Evolutionary conservation across 495 filamentous ascomycete genomes (phyloP), one percentile per base, ranked within the genome.

Genomic region (Halenospora varia): DNA sequence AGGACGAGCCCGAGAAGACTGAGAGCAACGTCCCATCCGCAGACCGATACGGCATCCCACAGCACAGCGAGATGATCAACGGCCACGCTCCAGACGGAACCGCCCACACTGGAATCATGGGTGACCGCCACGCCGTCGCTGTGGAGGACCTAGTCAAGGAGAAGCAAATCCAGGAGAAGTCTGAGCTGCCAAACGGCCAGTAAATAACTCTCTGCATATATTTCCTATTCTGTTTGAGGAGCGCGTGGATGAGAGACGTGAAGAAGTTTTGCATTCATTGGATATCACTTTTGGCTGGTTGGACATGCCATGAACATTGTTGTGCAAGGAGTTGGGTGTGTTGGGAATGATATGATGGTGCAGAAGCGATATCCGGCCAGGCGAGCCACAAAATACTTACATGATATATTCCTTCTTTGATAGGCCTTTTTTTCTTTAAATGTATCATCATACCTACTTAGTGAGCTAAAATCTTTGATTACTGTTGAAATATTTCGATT

Each of bases 21-120:
- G 81, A 86, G 42, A 80, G 86, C 65, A 75, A 87, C 59, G 82
- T 88, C 57, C 78, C 85, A 1, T 77, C 84, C 52, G 75, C 81
- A 17, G 84, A 90, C 17, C 82, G 90, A 61, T 90, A 96, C 73
- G 92, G 92, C 46, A 95, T 96, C 63, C 74, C 76, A 49, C 83
- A 88, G 63, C 91, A 96, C 73, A 83, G 80, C 51, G 77, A 87
- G 59, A 87, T 90, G 82, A 82, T 83, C 78, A 81, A 20, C 74
- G 77, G 55, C 10, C 52, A 62, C 0, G 52, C 49, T 10, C 54
- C 55, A 4, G 53, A 51, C 60, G 23, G 45, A 6, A 45, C 25
- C 29, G 51, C 44, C 2, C 60, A 66, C 17, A 59, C 53, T 22
- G 42, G 13, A 15, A 49, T 63, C 1, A 29, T 39, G 2, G 74